Percentiles rank a stretch among this genome's conserved stretches.
These are phyloP conservation scores for Amanita exitialis DNA, from an alignment of 768 basidiomycete genomes.

Conservation along the genomic window DNA sequence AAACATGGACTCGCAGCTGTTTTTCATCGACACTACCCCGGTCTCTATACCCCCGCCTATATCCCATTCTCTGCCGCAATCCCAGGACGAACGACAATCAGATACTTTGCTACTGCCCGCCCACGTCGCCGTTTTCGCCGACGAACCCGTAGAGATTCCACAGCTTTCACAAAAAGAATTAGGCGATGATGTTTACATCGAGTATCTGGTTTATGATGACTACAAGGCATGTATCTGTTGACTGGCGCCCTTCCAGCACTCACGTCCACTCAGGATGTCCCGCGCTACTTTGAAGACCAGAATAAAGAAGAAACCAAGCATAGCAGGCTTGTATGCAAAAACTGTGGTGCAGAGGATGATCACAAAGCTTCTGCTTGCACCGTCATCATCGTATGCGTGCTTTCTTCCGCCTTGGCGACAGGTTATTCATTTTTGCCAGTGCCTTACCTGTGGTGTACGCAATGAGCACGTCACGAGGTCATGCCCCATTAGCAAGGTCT, in stretches of 20 bases:
- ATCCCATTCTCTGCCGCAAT: constrained; percentile 6
- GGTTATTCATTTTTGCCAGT: constrained; percentile 30
- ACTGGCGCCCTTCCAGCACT: background rate
- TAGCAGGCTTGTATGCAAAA: constrained; percentile 56
- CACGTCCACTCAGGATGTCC: constrained; percentile 29
- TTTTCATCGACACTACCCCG: constrained; percentile 42
- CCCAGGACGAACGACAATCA: constrained; percentile 3
- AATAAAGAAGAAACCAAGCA: constrained; percentile 29
- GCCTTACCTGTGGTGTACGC: constrained; percentile 70
- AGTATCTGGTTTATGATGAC: constrained; percentile 70
- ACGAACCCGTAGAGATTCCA: constrained; percentile 35
- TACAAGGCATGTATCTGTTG: constrained; percentile 33
- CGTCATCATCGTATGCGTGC: constrained; percentile 52
- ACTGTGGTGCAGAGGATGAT: constrained; percentile 65
- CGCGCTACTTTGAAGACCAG: constrained; percentile 57
- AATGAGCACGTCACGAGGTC: constrained; percentile 71
- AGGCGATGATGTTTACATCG: constrained; percentile 60
- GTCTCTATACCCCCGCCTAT: constrained; percentile 21
- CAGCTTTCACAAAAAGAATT: constrained; percentile 27
- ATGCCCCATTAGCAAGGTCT: constrained; percentile 75
- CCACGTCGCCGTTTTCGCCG: constrained; percentile 55
- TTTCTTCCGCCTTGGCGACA: constrained; percentile 1
- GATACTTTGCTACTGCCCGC: constrained; percentile 47
- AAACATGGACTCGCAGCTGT: constrained; percentile 16
- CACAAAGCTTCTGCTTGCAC: constrained; percentile 62